phyloP scores from a whole-genome alignment of 805 yeast genomes.

The Hyphopichia homilentoma region DNA sequence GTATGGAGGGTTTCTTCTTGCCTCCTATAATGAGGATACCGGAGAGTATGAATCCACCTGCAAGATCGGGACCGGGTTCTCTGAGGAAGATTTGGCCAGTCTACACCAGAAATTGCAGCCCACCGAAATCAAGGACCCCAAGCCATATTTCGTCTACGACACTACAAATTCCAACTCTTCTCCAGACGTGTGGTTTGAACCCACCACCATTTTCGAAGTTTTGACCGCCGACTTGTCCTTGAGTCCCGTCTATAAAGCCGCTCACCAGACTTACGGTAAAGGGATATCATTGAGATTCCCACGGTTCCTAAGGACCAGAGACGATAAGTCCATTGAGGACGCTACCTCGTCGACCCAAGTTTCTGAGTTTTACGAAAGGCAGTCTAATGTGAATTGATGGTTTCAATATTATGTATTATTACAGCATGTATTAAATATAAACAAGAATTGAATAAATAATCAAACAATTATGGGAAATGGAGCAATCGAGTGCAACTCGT shows the following conservation, averaged over 20 bases:
- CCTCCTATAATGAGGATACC: slow-evolving; percentile 83
- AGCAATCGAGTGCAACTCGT: no score
- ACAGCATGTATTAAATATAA: background rate
- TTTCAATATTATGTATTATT: no score
- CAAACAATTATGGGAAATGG: no score
- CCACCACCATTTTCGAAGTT: slow-evolving; percentile 79
- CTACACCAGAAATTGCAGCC: slow-evolving; percentile 62
- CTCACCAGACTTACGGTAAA: slow-evolving; percentile 63
- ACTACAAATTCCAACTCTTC: slow-evolving; percentile 54
- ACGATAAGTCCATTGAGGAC: slow-evolving; percentile 81
- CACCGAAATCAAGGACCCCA: slow-evolving; percentile 62
- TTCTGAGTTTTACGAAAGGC: slow-evolving; percentile 76
- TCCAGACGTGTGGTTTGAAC: slow-evolving; percentile 96
- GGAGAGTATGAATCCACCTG: slow-evolving; percentile 95
- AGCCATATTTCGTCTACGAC: slow-evolving; percentile 65
- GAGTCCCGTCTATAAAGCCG: slow-evolving; percentile 88
- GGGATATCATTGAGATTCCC: slow-evolving; percentile 91
- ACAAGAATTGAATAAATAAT: background rate
- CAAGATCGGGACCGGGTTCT: slow-evolving; percentile 96
- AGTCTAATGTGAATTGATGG: slow-evolving; percentile 40
- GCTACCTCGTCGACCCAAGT: slow-evolving; percentile 84
- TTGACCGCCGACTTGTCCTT: slow-evolving; percentile 86
- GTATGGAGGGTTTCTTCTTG: slow-evolving; percentile 91
- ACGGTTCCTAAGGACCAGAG: slow-evolving; percentile 76
- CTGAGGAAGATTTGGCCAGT: slow-evolving; percentile 69